phyloP scores from a whole-genome alignment of 2,329 filamentous ascomycete species.

The Penicillium sclerotigenum region DNA sequence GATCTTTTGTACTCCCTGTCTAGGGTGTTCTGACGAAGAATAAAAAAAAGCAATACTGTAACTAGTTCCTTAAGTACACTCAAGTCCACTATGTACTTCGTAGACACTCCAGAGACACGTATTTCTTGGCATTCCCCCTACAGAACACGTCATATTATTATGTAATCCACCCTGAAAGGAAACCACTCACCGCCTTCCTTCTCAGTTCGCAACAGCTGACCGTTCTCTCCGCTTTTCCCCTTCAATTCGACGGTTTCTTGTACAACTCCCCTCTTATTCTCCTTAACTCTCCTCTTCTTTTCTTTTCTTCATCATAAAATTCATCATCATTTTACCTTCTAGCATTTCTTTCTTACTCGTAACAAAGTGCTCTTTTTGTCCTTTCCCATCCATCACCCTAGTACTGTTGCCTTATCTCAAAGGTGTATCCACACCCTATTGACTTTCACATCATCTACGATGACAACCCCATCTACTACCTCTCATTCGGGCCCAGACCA shows the following conservation, averaged over 20 bases:
- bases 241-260: constrained; percentile 16
- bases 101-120: background rate
- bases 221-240: constrained; percentile 13
- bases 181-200: constrained; percentile 1
- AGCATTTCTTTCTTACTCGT: constrained; percentile 6
- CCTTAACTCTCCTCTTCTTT: constrained; percentile 10
- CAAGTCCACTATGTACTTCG: background rate
- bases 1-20: background rate
- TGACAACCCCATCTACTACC: constrained; percentile 40
- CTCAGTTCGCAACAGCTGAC: constrained; percentile 5
- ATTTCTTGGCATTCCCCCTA: background rate
- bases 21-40: background rate
- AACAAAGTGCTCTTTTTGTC: constrained; percentile 11
- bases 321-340: constrained; percentile 12
- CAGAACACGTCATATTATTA: constrained; percentile 5
- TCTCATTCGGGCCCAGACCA: constrained; percentile 60
- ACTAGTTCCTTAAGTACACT: background rate
- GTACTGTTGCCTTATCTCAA: constrained; percentile 13
- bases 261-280: constrained; percentile 16
- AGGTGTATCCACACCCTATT: constrained; percentile 11
- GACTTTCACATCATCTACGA: constrained; percentile 14
- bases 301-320: constrained; percentile 14
- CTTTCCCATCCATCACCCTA: background rate
- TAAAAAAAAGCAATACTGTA: background rate
- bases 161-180: background rate